Conservation (phyloP, 352 stramenopile genomes). For the Pythium periplocum region DNA sequence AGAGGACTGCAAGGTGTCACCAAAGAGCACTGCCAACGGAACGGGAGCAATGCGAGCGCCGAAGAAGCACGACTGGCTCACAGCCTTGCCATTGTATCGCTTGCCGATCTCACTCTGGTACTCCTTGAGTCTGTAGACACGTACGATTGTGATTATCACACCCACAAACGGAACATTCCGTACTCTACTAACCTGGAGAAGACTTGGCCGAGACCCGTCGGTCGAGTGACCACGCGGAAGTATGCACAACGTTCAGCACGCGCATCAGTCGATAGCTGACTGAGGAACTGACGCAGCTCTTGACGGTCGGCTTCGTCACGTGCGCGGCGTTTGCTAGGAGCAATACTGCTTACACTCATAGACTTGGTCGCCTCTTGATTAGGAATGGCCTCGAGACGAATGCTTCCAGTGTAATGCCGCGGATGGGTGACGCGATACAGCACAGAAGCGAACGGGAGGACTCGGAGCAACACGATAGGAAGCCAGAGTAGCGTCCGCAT, state of each 20-base stretch:
- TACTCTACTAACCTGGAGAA: constrained; percentile 5
- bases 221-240: constrained; percentile 7
- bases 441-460: constrained; percentile 44
- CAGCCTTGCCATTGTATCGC: constrained; percentile 7
- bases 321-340: constrained; percentile 4
- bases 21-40: constrained; percentile 7
- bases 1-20: background rate
- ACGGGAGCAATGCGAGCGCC: constrained; percentile 7
- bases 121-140: constrained; percentile 4
- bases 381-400: constrained; percentile 8
- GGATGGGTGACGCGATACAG: constrained; percentile 28
- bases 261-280: too few species aligned
- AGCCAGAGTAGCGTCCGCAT: constrained; percentile 39
- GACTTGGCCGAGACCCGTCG: constrained; percentile 4
- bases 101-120: constrained; percentile 9
- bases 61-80: constrained; percentile 19
- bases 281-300: constrained; percentile 4
- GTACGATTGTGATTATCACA: too few species aligned
- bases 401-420: constrained; percentile 15
- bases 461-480: constrained; percentile 42
- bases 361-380: background rate
- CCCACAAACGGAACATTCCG: too few species aligned
- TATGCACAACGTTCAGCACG: background rate
- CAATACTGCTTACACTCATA: constrained; percentile 4
- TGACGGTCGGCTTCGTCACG: constrained; percentile 12